A percentile compares a stretch with the other conserved stretches of the same genome.
phyloP scores from a whole-genome alignment of 257 asterid species.

The Penstemon davidsonii region DNA sequence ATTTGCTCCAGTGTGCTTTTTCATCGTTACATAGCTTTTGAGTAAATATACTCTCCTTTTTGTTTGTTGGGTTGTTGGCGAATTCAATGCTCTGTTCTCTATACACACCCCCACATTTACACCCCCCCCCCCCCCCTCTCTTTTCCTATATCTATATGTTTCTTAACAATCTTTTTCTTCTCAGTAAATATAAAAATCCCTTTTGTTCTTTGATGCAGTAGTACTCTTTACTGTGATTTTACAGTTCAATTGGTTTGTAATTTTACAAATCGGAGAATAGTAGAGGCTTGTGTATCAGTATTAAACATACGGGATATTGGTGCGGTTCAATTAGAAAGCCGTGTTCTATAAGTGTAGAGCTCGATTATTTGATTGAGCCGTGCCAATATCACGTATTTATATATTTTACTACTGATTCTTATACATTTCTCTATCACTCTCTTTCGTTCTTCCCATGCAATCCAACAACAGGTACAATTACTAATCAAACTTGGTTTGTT shows the following conservation, averaged over 20 bases:
- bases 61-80: conserved; percentile 62
- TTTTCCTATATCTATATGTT: conserved; percentile 30
- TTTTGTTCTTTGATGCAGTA: conserved; percentile 15
- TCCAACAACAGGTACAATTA: conserved; percentile 22
- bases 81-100: conserved; percentile 52
- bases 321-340: conserved; percentile 92
- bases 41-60: conserved; percentile 61
- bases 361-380: conserved; percentile 96
- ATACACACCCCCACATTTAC: conserved; percentile 18
- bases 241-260: too few species aligned
- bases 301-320: conserved; percentile 69
- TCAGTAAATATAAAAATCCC: conserved; percentile 18
- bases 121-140: conserved; percentile 19
- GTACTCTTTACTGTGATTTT: conserved; percentile 8
- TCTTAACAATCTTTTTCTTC: conserved; percentile 7
- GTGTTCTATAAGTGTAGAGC: conserved; percentile 50
- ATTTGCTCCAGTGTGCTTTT: conserved; percentile 71
- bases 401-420: conserved; percentile 19
- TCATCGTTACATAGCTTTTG: conserved; percentile 62
- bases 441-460: conserved; percentile 25
- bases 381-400: conserved; percentile 88
- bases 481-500: background rate
- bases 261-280: background rate
- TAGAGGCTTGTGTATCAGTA: conserved; percentile 17
- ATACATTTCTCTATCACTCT: conserved; percentile 15